Evolutionary conservation across 176 grass and related monocot species (phyloP), one percentile per base, ranked within the genome.

Genomic region (Rhynchospora tenuis): DNA sequence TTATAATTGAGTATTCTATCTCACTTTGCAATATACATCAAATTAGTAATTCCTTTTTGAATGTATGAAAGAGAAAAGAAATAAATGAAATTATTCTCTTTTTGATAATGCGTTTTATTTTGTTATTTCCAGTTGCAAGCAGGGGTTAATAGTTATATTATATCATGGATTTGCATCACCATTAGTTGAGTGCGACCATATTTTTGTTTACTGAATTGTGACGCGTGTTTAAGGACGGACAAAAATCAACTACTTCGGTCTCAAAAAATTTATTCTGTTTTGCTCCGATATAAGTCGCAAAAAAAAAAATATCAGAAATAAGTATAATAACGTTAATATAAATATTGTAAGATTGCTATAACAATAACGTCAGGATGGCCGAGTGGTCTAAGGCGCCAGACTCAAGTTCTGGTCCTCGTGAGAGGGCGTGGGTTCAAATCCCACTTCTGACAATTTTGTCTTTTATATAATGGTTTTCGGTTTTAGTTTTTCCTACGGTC

Each of bases 371-470:
- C 95, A 93, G 95, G 92, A 95, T 95, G 95, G 92, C 95, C 88
- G 95, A 98, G 92, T 93, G 92, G 95, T 98, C 95, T 93, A 98
- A 98, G 88, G 93, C 96, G 96, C 91, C 93, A 98, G 96, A 95
- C 96, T 99, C 96, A 99, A 99, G 96, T 99, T 99, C 93, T 99
- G 96, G 93, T 99, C 88, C 89, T 99, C 93, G 80, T 55, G 77
- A 88, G 92, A 94, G 92, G 83, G 92, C 92, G 89, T 94, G 87
- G 92, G 92, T 91, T 94, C 89, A 94, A 94, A 94, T 81, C 92
- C 89, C 92, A 94, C 92, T 94, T 94, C 92, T 91, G 92, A 94
- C 92, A 90, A 0, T 0, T 2, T 70, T 20, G 0, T 69, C 2
- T 69, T 68, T 15, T 44, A n/a, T n/a, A n/a, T n/a, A n/a, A n/a